Evolutionary conservation across 495 filamentous ascomycete genomes (phyloP).

Genomic region (Aspergillus heteromorphus): DNA sequence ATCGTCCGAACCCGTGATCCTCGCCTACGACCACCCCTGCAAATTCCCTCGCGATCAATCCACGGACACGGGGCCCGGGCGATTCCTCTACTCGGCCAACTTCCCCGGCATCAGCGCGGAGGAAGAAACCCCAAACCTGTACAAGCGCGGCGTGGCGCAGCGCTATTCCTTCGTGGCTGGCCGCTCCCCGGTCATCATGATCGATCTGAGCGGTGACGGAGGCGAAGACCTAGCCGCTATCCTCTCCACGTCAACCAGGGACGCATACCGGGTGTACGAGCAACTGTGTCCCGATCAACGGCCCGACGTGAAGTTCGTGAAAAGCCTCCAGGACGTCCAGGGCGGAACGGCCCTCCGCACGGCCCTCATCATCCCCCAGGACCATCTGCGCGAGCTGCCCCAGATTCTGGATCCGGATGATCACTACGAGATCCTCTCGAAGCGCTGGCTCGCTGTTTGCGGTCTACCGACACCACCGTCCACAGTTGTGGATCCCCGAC

Average conservation of each 20-base stretch:
- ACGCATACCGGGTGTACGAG: background rate
- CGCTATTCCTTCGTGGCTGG: conserved; percentile 5
- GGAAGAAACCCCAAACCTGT: background rate
- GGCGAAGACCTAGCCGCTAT: background rate
- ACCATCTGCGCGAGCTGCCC: conserved; percentile 1
- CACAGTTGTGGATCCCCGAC: conserved; percentile 4
- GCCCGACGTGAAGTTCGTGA: background rate
- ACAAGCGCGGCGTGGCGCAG: background rate
- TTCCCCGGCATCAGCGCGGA: background rate
- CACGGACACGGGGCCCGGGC: background rate
- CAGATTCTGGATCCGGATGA: background rate
- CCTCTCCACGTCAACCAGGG: background rate
- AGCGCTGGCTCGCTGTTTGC: conserved; percentile 8
- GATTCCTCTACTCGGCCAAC: background rate
- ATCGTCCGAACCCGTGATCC: background rate
- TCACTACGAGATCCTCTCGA: conserved; percentile 6
- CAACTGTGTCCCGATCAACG: conserved; percentile 2
- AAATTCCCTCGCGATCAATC: background rate
- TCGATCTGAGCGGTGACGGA: background rate
- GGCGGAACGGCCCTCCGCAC: background rate
- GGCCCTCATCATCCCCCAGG: background rate
- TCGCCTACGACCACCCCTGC: background rate
- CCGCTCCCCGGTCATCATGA: background rate
- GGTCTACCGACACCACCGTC: conserved; percentile 1
- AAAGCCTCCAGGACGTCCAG: background rate